Conservation (phyloP, 352 stramenopile genomes). For the Globisporangium takayamanum region DNA sequence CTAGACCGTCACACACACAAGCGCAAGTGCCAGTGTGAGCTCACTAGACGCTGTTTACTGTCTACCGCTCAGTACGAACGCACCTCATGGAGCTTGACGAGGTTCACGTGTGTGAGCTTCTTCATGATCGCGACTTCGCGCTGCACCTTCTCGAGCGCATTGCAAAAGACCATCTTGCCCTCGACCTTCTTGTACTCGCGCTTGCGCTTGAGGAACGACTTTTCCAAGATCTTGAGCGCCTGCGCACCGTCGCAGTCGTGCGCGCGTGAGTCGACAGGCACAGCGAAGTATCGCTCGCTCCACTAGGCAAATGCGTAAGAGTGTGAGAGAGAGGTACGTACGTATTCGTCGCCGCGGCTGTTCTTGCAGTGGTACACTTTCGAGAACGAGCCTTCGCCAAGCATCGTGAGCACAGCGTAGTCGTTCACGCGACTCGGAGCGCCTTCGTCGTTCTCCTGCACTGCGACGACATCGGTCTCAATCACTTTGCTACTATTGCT, state of each 20-base stretch:
- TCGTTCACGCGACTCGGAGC: slow-evolving; percentile 63
- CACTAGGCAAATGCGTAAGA: neutral
- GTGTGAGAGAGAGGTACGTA: slow-evolving; percentile 16
- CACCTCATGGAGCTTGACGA: slow-evolving; percentile 64
- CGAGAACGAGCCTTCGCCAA: slow-evolving; percentile 73
- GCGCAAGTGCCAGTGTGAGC: neutral
- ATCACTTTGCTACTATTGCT: slow-evolving; percentile 30
- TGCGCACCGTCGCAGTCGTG: slow-evolving; percentile 9
- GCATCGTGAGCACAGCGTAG: slow-evolving; percentile 54
- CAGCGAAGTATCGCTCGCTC: neutral
- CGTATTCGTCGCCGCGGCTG: slow-evolving; percentile 38
- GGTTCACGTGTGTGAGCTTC: slow-evolving; percentile 60
- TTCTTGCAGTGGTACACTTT: slow-evolving; percentile 70
- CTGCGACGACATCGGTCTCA: slow-evolving; percentile 52
- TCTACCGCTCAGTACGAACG: no score
- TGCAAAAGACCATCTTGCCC: slow-evolving; percentile 72
- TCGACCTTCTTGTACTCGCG: slow-evolving; percentile 76
- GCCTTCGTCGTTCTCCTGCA: slow-evolving; percentile 55
- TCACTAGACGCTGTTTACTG: neutral
- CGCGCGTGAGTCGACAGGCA: neutral
- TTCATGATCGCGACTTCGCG: slow-evolving; percentile 84
- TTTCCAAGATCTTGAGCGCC: slow-evolving; percentile 83
- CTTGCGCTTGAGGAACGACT: slow-evolving; percentile 80
- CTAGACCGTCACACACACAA: slow-evolving; percentile 15
- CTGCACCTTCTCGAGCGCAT: slow-evolving; percentile 76